Evolutionary conservation across 1,284 basidiomycete genomes (phyloP), one percentile per base, ranked within the genome.

Genomic region (Leccinum subrobustum): DNA sequence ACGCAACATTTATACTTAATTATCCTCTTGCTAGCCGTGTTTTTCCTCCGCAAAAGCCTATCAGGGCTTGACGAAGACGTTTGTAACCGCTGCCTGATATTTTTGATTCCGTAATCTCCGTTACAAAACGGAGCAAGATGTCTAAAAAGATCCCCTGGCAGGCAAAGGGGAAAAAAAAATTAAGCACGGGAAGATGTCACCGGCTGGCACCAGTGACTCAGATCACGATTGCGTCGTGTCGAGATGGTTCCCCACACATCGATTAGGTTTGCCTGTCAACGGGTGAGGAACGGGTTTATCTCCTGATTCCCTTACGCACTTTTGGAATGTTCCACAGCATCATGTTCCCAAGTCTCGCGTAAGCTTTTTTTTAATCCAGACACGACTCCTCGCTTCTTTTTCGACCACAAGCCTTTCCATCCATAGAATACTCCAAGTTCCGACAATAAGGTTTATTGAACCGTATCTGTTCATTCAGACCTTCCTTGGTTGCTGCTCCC

Each of bases 51-150:
- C 60, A 67, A 73, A 73, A 64, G 71, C 71, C 71, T 73, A 73
- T 73, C 71, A 73, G 55, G 61, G 63, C 59, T 58, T 61, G 60
- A 67, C 64, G 60, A 63, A 62, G 52, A 55, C 14, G 52, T 37
- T 52, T 37, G 51, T 56, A 33, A 61, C 64, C 73, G 73, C 61
- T 73, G 73, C 71, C 70, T 60, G 63, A 57, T 52, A 60, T 54
- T 59, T 61, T 62, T 47, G 72, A 63, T 70, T 70, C 71, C 71
- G 71, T 72, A 73, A 73, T 73, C 71, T 76, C 71, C 71, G 71
- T 69, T 52, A 59, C 62, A 53, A 33, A 66, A 58, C 23, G 20
- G 63, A 61, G 60, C 60, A 64, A 20, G 20, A 20, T 20, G n/a
- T n/a, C 16, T 42, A 42, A 61, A 18, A 63, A 65, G 64, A 65